These are phyloP conservation scores for Plasmopara muralis DNA, from an alignment of 352 stramenopile species.

Conservation along the genomic window DNA sequence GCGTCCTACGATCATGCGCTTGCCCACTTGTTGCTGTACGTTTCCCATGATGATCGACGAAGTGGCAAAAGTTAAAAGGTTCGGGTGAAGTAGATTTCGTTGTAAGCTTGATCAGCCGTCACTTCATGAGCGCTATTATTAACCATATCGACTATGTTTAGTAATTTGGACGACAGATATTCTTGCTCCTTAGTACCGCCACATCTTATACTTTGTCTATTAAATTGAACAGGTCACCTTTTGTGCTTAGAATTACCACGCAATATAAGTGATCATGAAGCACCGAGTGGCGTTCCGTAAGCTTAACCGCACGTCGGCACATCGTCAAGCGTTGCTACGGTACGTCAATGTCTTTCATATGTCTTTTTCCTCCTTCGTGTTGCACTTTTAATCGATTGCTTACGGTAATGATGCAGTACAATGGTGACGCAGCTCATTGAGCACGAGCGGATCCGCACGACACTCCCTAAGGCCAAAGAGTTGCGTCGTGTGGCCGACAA, in stretches of 20 bases:
- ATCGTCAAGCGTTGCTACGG: slow-evolving; percentile 96
- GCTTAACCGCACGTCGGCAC: slow-evolving; percentile 88
- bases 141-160: background rate
- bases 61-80: background rate
- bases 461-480: slow-evolving; percentile 95
- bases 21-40: slow-evolving; percentile 75
- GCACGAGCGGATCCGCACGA: slow-evolving; percentile 97
- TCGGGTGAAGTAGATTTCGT: background rate
- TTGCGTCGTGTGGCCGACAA: slow-evolving; percentile 90
- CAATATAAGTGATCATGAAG: slow-evolving; percentile 45
- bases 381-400: slow-evolving; percentile 3
- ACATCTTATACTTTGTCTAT: background rate
- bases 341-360: slow-evolving; percentile 25
- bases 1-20: slow-evolving; percentile 48
- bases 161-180: too few species aligned
- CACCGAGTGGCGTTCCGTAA: slow-evolving; percentile 83
- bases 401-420: slow-evolving; percentile 49
- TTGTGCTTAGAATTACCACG: background rate
- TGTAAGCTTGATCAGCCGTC: background rate
- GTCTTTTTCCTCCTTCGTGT: background rate
- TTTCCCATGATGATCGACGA: slow-evolving; percentile 42
- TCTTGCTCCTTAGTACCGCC: too few species aligned
- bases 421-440: slow-evolving; percentile 97
- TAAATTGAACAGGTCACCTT: background rate
- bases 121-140: background rate